These are phyloP conservation scores for Aspergillus sparsus DNA, from an alignment of 495 filamentous ascomycete species.

Conservation along the genomic window DNA sequence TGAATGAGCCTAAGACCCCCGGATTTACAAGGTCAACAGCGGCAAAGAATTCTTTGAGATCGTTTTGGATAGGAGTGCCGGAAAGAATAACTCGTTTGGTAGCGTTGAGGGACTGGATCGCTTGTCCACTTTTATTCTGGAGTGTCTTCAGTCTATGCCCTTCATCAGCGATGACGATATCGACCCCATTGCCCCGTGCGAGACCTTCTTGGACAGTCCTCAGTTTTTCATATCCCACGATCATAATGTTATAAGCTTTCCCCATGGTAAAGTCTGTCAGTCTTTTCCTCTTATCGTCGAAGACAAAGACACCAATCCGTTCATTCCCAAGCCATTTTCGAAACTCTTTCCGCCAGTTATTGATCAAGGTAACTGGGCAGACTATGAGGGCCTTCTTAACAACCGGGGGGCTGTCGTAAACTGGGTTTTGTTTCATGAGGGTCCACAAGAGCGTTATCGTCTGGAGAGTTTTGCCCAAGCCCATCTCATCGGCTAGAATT, in stretches of 20 bases:
- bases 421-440: constrained; percentile 76
- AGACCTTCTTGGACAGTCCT: constrained; percentile 68
- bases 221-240: constrained; percentile 81
- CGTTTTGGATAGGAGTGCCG: constrained; percentile 80
- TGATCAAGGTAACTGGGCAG: constrained; percentile 76
- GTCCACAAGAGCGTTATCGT: constrained; percentile 81
- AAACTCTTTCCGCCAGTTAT: constrained; percentile 81
- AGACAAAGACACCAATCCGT: constrained; percentile 73
- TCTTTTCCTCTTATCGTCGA: constrained; percentile 64
- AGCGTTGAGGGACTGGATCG: constrained; percentile 72
- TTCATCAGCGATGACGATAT: constrained; percentile 82
- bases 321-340: constrained; percentile 80
- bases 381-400: constrained; percentile 81
- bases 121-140: constrained; percentile 76
- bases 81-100: constrained; percentile 68
- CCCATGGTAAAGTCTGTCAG: constrained; percentile 76
- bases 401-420: constrained; percentile 60
- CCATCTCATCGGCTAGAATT: constrained; percentile 83
- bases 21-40: constrained; percentile 83
- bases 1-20: constrained; percentile 65
- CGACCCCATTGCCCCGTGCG: constrained; percentile 62
- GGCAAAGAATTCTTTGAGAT: constrained; percentile 75
- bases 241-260: constrained; percentile 75
- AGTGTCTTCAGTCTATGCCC: constrained; percentile 80
- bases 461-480: constrained; percentile 77